phyloP scores from a whole-genome alignment of 345 rosid species.

The Lumnitzera littorea region DNA sequence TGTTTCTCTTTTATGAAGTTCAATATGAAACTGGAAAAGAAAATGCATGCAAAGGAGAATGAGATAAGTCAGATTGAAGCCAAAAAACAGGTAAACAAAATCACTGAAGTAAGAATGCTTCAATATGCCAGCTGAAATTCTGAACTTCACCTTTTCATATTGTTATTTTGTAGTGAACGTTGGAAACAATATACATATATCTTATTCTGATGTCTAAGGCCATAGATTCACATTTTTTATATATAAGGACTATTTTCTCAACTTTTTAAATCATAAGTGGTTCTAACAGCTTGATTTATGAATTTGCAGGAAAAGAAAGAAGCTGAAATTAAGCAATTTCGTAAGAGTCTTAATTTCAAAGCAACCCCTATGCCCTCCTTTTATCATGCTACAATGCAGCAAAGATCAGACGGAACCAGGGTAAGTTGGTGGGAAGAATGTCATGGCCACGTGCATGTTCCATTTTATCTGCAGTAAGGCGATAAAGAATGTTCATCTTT shows the following conservation, averaged over 20 bases:
- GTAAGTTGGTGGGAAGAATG: conserved; percentile 20
- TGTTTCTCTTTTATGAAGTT: conserved; percentile 31
- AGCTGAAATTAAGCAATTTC: conserved; percentile 54
- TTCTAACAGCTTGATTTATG: conserved; percentile 3
- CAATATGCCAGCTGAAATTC: no score
- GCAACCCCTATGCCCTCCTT: conserved; percentile 91
- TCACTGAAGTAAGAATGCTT: neutral
- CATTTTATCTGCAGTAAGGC: neutral
- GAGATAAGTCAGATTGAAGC: conserved; percentile 61
- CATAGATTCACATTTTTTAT: no score
- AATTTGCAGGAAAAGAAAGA: conserved; percentile 49
- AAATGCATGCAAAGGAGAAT: conserved; percentile 62
- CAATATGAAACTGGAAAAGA: conserved; percentile 66
- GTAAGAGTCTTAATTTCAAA: conserved; percentile 78
- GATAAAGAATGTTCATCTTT: neutral
- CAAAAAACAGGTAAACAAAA: conserved; percentile 50
- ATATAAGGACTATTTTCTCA: no score
- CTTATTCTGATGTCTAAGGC: no score
- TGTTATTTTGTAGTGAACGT: no score
- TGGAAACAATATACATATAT: no score
- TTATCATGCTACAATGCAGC: conserved; percentile 27
- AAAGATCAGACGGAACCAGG: conserved; percentile 38
- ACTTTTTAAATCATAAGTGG: neutral
- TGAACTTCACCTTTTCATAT: no score
- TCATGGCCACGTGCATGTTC: neutral